Conservation (phyloP, 23 red algal species). For the Gracilaria domingensis region DNA sequence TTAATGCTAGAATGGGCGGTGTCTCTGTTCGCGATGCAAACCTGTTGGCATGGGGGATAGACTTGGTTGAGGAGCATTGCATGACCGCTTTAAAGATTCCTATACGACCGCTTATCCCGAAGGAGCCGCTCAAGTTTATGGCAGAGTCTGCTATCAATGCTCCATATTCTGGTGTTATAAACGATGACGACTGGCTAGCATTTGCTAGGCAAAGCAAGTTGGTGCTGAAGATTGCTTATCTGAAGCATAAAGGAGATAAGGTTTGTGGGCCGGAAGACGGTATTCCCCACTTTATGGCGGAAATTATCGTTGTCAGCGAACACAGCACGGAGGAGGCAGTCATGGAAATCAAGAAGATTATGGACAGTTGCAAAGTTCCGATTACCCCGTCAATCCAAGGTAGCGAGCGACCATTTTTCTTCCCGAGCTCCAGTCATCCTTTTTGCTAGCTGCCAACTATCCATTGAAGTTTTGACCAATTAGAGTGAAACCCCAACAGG, state of each 20-base stretch:
- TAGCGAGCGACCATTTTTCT: constrained; percentile 46
- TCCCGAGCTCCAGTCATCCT: constrained; percentile 45
- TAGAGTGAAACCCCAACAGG: not conserved
- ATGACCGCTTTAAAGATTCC: constrained; percentile 92
- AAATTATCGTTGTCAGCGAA: constrained; percentile 75
- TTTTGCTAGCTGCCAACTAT: constrained; percentile 22
- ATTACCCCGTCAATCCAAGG: constrained; percentile 31
- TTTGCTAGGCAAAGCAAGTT: constrained; percentile 48
- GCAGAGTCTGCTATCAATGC: constrained; percentile 92
- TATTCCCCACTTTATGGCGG: constrained; percentile 91
- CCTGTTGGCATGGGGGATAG: constrained; percentile 90
- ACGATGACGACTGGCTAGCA: constrained; percentile 79
- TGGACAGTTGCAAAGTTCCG: constrained; percentile 34
- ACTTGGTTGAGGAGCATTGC: constrained; percentile 96
- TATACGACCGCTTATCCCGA: constrained; percentile 72
- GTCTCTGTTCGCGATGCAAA: constrained; percentile 95
- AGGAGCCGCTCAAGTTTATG: constrained; percentile 77
- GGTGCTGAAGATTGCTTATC: constrained; percentile 69
- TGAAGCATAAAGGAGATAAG: constrained; percentile 73
- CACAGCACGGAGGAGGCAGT: constrained; percentile 35
- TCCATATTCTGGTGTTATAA: constrained; percentile 85
- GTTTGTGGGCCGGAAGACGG: constrained; percentile 89
- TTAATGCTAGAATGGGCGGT: constrained; percentile 99
- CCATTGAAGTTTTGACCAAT: not conserved
- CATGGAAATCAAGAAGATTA: constrained; percentile 1